A percentile compares a stretch with the other conserved stretches of the same genome.
These are phyloP conservation scores for Melanopsichium pennsylvanicum DNA, from an alignment of 1,284 basidiomycete genomes.

Conservation along the genomic window DNA sequence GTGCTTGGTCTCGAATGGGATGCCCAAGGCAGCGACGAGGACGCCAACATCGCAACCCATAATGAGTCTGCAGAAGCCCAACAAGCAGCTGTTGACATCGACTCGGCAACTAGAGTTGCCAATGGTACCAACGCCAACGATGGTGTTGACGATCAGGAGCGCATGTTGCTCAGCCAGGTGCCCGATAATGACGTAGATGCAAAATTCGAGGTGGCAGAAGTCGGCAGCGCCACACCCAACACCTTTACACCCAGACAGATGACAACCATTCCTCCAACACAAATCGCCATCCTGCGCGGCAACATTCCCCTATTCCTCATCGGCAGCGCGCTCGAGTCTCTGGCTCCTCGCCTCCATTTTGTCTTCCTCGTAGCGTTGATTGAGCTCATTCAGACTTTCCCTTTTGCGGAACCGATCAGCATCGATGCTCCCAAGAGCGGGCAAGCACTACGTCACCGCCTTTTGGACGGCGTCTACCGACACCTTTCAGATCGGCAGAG, in stretches of 20 bases:
- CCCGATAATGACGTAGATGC: conserved; percentile 38
- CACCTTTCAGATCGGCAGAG: conserved; percentile 28
- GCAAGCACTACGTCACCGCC: conserved; percentile 38
- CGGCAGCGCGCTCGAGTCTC: conserved; percentile 34
- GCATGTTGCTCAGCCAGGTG: conserved; percentile 32
- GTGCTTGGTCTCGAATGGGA: conserved; percentile 73
- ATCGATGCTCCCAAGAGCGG: conserved; percentile 32
- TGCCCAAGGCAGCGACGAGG: neutral
- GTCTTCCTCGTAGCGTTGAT: conserved; percentile 45
- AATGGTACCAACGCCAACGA: conserved; percentile 1
- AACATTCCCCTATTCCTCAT: conserved; percentile 54
- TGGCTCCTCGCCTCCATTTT: conserved; percentile 50
- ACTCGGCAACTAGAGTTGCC: conserved; percentile 1
- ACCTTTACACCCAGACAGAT: conserved; percentile 21
- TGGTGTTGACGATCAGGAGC: conserved; percentile 18
- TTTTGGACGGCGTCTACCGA: conserved; percentile 41
- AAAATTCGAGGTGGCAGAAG: conserved; percentile 12
- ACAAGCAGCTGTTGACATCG: conserved; percentile 30
- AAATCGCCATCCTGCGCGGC: conserved; percentile 51
- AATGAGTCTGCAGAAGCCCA: conserved; percentile 25
- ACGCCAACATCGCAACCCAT: conserved; percentile 1
- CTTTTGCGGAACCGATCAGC: conserved; percentile 47
- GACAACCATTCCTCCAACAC: conserved; percentile 42
- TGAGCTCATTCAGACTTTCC: conserved; percentile 49
- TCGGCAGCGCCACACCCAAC: conserved; percentile 17